These are phyloP conservation scores for Clonostachys chloroleuca DNA, from an alignment of 2,329 filamentous ascomycete species.

Conservation along the genomic window DNA sequence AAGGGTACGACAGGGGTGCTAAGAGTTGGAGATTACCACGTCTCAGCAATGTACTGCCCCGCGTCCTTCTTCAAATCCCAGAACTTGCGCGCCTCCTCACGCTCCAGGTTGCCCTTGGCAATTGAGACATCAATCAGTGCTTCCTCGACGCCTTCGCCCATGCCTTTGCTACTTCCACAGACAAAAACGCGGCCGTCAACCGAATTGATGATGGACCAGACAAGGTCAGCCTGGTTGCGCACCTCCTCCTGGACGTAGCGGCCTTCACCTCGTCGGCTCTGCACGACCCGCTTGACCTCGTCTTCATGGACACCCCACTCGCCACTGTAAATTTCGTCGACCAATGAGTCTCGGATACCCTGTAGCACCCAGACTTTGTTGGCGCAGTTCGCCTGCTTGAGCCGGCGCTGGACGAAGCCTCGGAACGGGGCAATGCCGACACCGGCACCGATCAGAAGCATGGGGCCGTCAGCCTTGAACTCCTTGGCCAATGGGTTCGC, in stretches of 20 bases:
- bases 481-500: slow-evolving; percentile 89
- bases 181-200: slow-evolving; percentile 96
- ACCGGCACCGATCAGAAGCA: slow-evolving; percentile 94
- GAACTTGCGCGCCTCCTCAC: slow-evolving; percentile 78
- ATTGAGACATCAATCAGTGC: slow-evolving; percentile 88
- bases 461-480: slow-evolving; percentile 90
- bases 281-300: slow-evolving; percentile 77
- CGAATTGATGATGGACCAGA: slow-evolving; percentile 96
- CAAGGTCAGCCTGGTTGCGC: slow-evolving; percentile 83
- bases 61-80: slow-evolving; percentile 90
- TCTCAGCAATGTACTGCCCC: slow-evolving; percentile 91
- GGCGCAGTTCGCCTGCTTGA: slow-evolving; percentile 92
- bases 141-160: slow-evolving; percentile 93
- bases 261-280: slow-evolving; percentile 71
- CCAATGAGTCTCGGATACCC: slow-evolving; percentile 85
- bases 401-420: slow-evolving; percentile 89
- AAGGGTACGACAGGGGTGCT: no score
- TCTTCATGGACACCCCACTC: slow-evolving; percentile 94
- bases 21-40: slow-evolving; percentile 40
- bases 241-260: slow-evolving; percentile 98
- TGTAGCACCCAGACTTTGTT: slow-evolving; percentile 98
- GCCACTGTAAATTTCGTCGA: slow-evolving; percentile 94
- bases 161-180: slow-evolving; percentile 90
- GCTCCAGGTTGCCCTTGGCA: slow-evolving; percentile 82
- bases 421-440: slow-evolving; percentile 97